Percentiles rank a stretch among this genome's conserved stretches.
Conservation (phyloP, 2,329 filamentous ascomycete genomes). For the Fusarium duplospermum region DNA sequence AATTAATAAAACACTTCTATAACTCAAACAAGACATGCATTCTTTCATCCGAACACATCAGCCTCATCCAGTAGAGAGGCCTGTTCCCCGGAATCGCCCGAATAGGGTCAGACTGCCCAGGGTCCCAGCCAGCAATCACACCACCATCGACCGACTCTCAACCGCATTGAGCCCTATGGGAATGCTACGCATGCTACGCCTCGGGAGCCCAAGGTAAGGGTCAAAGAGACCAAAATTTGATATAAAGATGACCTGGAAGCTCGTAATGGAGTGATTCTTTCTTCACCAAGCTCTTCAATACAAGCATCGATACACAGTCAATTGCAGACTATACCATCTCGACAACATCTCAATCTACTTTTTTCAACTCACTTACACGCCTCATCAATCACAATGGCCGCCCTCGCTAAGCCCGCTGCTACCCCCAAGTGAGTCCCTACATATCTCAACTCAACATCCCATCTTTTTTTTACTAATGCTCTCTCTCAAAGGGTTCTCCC, state of each 20-base stretch:
- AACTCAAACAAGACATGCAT: not conserved
- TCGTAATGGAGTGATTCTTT: constrained; percentile 22
- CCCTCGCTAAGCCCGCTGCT: constrained; percentile 25
- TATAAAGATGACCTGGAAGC: not conserved
- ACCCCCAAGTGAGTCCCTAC: constrained; percentile 29
- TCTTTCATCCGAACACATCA: not conserved
- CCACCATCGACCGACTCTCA: constrained; percentile 39
- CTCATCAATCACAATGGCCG: constrained; percentile 28
- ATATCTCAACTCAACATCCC: not conserved
- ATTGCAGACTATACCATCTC: not conserved
- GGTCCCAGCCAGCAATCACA: constrained; percentile 31
- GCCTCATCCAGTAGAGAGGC: constrained; percentile 2
- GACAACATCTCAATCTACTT: not conserved
- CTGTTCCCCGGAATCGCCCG: constrained; percentile 36
- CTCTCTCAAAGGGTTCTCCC: constrained; percentile 25
- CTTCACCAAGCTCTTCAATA: constrained; percentile 17
- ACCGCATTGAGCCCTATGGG: not conserved
- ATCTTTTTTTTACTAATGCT: not conserved
- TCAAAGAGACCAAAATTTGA: not conserved
- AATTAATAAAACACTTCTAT: not conserved
- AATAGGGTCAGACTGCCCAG: constrained; percentile 38
- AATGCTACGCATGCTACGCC: constrained; percentile 17
- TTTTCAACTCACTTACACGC: constrained; percentile 21
- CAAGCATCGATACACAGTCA: constrained; percentile 4
- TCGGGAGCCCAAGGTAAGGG: constrained; percentile 6